Evolutionary conservation across 1,139 yeast genomes (phyloP), one percentile per base, ranked within the genome.

Genomic region (Debaryomycetaceae sp.): DNA sequence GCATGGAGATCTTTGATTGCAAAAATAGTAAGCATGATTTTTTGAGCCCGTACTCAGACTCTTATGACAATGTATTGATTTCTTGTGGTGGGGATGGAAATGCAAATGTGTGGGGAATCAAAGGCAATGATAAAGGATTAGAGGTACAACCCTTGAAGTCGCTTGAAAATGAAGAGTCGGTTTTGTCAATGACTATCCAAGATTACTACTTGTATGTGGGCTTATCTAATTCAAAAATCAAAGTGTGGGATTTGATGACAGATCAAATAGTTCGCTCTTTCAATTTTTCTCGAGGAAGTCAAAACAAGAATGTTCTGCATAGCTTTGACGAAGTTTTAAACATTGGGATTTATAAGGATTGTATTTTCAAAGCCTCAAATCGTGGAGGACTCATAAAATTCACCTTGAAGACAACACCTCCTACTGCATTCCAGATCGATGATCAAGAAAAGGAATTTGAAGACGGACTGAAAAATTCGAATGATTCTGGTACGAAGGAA

Each of bases 21-120:
- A 44, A 46, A 6, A 49, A 52, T 37, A 34, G 45, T 1, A 49
- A 53, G 22, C 49, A 49, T 22, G 66, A 58, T 24, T 65, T 65
- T 40, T 49, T 61, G 30, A 53, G 49, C 31, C 49, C 58, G 44
- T 58, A 56, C 46, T 48, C 55, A 3, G 46, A 49, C 6, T 45
- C 46, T 17, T 58, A 49, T 45, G 53, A 51, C 5, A 55, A 54
- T 41, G 46, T 61, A 22, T 57, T 73, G 40, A 58, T 70, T 3
- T 64, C 73, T 34, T 95, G 96, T 31, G 96, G 97, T 42, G 98
- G 98, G 41, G 98, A 93, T 64, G 98, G 98, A 0, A 58, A 78
- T 2, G 79, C 87, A 23, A 87, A 87, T 54, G 63, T 90, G 11
- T 93, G 99, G 99, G 70, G 71, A 1, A 49, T 70, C 22, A 45